Percentiles rank a stretch among this genome's conserved stretches.
Evolutionary conservation across 305 asterid species (phyloP).

Genomic region (Fraxinus platypoda): DNA sequence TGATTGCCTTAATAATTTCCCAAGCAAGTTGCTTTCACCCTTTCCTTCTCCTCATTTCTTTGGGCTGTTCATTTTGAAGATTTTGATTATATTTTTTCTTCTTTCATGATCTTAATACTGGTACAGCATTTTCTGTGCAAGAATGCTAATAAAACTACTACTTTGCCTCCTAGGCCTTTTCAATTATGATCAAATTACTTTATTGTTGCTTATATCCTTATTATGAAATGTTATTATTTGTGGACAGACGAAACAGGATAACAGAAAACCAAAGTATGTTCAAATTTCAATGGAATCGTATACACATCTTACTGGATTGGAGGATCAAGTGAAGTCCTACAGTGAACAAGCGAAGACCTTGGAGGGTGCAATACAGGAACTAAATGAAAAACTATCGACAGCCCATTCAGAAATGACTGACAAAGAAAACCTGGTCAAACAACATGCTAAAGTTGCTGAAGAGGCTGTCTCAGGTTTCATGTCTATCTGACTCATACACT

Average conservation of each 20-base stretch:
- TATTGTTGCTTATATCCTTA: not conserved
- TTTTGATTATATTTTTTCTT: not conserved
- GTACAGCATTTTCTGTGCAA: not conserved
- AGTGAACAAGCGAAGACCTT: conserved; percentile 54
- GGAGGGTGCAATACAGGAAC: conserved; percentile 72
- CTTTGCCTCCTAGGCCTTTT: not conserved
- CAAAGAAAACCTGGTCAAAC: conserved; percentile 87
- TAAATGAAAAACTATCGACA: conserved; percentile 72
- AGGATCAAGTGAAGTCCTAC: conserved; percentile 79
- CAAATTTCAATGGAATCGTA: conserved; percentile 92
- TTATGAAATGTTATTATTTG: conserved; percentile 16
- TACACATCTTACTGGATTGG: conserved; percentile 84
- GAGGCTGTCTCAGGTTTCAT: conserved; percentile 96
- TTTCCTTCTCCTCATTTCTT: not conserved
- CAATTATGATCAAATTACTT: not conserved
- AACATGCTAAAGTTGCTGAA: conserved; percentile 95
- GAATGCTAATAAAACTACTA: not conserved
- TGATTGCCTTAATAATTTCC: not conserved
- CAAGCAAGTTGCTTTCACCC: not conserved
- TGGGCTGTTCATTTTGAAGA: not conserved
- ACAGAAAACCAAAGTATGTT: conserved; percentile 83
- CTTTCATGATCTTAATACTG: not conserved
- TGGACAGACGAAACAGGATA: conserved; percentile 59
- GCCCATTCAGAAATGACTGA: conserved; percentile 67
- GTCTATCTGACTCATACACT: not conserved